Base-by-base conservation (phyloP, 257 asterid species). In the Cinchona pubescens region DNA sequence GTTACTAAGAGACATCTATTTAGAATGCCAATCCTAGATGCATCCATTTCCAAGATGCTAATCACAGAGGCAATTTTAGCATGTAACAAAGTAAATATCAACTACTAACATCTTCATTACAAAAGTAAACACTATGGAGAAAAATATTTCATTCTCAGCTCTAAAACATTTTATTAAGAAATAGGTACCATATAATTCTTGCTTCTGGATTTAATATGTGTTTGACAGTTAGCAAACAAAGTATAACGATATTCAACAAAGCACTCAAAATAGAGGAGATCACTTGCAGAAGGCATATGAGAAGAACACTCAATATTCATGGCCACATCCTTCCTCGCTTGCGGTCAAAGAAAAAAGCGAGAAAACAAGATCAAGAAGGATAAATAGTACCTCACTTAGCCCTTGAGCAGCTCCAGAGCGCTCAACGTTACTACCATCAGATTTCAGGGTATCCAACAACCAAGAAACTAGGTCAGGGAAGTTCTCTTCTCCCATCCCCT, bases 361-460 rank as follows among this genome's bases (percentile, higher is more conserved):
- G n/a, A 13, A 55, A 25, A 53, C 46, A n/a, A n/a, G n/a, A n/a
- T n/a, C n/a, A n/a, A n/a, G n/a, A n/a, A n/a, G n/a, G 42, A n/a
- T 12, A 82, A 67, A 32, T 73, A 86, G 72, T 70, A 94, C 99
- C 99, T 95, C 99, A 80, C 99, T 92, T 79, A 95, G 87, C 82
- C 99, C 99, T 84, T 95, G 99, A 79, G 99, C 99, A 65, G 99
- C 99, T 76, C 99, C 99, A 55, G 99, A 95, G 60, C 98, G 96
- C 84, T 90, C 99, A 83, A 95, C 99, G 60, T 89, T 95, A 76
- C 94, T 92, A 70, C 92, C 96, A 81, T 92, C 99, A 59, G 97
- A 89, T 81, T 95, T 91, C 78, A 95, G 87, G 66, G 97, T 90
- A 53, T 91, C 99, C 62, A 95, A 82, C 83, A 95, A 86, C 98